Conservation (phyloP, 805 yeast species). For the Starmerella roubikii region DNA sequence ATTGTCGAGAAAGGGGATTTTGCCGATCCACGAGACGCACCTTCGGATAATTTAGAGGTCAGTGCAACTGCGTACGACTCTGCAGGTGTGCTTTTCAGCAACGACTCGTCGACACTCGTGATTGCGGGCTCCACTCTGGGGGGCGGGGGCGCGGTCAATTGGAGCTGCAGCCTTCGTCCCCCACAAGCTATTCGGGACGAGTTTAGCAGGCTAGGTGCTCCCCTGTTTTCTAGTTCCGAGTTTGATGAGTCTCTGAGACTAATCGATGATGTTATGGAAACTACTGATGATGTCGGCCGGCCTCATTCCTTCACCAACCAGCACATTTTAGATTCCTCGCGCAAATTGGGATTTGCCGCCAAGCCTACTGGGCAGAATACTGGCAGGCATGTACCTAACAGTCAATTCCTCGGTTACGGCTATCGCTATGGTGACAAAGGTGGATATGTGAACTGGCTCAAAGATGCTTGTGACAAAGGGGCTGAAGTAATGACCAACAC, state of each 20-base stretch:
- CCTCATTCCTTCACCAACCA: constrained; percentile 35
- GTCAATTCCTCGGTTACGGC: constrained; percentile 39
- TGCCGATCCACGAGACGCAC: constrained; percentile 27
- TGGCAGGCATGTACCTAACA: constrained; percentile 31
- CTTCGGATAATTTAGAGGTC: constrained; percentile 31
- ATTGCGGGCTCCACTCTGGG: constrained; percentile 44
- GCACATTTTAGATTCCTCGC: constrained; percentile 33
- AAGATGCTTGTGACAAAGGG: constrained; percentile 35
- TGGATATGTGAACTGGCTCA: constrained; percentile 37
- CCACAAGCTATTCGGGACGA: constrained; percentile 39
- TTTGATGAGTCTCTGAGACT: constrained; percentile 36
- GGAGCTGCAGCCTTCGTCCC: constrained; percentile 41
- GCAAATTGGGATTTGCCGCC: constrained; percentile 33
- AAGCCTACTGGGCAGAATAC: constrained; percentile 36
- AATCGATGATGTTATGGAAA: constrained; percentile 38
- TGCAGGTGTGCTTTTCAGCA: constrained; percentile 29
- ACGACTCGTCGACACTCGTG: constrained; percentile 28
- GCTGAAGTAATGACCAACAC: constrained; percentile 36
- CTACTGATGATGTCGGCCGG: constrained; percentile 29
- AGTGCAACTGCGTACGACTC: constrained; percentile 29
- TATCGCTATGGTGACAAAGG: constrained; percentile 39
- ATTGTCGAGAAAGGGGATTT: constrained; percentile 41
- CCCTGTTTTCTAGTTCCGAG: constrained; percentile 32
- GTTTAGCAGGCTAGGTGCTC: constrained; percentile 37
- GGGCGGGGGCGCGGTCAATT: constrained; percentile 45